Percentiles rank a stretch among this genome's conserved stretches.
These are phyloP conservation scores for Stipa capillata DNA, from an alignment of 176 grass and related monocot species.

Conservation along the genomic window DNA sequence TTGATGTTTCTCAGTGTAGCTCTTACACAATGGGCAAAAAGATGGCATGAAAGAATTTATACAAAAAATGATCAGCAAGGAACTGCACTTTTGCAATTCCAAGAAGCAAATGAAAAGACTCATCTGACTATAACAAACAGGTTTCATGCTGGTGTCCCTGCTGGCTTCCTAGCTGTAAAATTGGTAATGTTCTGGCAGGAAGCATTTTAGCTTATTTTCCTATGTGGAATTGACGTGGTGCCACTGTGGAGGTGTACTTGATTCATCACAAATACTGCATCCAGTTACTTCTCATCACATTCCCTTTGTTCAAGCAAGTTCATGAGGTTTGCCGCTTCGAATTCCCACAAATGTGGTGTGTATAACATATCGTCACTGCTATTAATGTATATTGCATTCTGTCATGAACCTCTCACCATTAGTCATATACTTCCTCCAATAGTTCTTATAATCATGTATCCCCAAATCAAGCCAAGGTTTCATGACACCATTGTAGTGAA, in stretches of 20 bases:
- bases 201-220: background rate
- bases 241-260: background rate
- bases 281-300: too few relatives aligned
- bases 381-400: conserved; percentile 62
- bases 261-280: background rate
- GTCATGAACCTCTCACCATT: conserved; percentile 49
- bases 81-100: conserved; percentile 30
- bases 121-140: background rate
- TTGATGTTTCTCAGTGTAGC: background rate
- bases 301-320: background rate
- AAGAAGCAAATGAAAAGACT: background rate
- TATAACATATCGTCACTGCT: background rate
- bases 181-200: background rate
- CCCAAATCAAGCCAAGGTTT: conserved; percentile 78
- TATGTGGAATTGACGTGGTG: background rate
- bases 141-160: background rate
- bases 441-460: conserved; percentile 47
- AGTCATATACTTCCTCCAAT: conserved; percentile 54
- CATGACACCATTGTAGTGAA: conserved; percentile 78
- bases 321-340: background rate
- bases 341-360: background rate
- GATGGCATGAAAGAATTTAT: background rate
- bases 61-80: conserved; percentile 3
- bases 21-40: conserved; percentile 26
- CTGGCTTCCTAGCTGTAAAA: background rate